Conservation (phyloP, 1,139 yeast species). For the Pichia sp. region DNA sequence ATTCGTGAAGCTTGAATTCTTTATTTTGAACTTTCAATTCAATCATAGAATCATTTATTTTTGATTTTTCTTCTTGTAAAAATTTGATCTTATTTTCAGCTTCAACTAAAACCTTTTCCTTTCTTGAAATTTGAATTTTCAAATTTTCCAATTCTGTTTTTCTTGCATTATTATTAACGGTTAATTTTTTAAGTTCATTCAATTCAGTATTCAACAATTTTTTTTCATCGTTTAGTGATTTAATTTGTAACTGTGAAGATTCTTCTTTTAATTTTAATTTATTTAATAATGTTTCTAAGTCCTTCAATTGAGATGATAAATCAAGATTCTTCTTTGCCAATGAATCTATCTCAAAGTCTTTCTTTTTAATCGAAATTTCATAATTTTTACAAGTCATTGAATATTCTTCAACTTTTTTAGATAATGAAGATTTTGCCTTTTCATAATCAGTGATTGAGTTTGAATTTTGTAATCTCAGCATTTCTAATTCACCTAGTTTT, state of each 20-base stretch:
- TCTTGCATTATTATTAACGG: slow-evolving; percentile 31
- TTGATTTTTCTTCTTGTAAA: slow-evolving; percentile 37
- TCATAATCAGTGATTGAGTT: slow-evolving; percentile 32
- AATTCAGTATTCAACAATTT: slow-evolving; percentile 25
- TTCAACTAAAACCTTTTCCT: slow-evolving; percentile 23
- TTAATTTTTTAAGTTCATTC: slow-evolving; percentile 21
- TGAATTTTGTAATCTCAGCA: slow-evolving; percentile 31
- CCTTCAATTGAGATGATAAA: slow-evolving; percentile 30
- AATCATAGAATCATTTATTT: slow-evolving; percentile 35
- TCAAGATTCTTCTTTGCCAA: slow-evolving; percentile 5
- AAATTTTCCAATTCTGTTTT: slow-evolving; percentile 29
- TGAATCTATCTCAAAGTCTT: slow-evolving; percentile 10
- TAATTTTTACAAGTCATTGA: slow-evolving; percentile 10
- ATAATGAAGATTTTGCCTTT: slow-evolving; percentile 22
- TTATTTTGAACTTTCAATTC: slow-evolving; percentile 40
- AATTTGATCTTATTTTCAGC: slow-evolving; percentile 31
- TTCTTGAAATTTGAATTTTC: slow-evolving; percentile 23
- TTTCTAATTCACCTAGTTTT: slow-evolving; percentile 30
- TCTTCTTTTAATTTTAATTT: slow-evolving; percentile 10
- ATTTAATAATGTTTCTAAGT: slow-evolving; percentile 19
- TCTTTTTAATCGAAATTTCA: slow-evolving; percentile 6
- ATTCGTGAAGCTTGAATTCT: slow-evolving; percentile 37
- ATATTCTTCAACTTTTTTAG: slow-evolving; percentile 19
- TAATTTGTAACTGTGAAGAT: slow-evolving; percentile 12
- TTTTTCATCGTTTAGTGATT: slow-evolving; percentile 26